Conservation (phyloP, 2,329 filamentous ascomycete genomes). For the Xenoacremonium recifei region DNA sequence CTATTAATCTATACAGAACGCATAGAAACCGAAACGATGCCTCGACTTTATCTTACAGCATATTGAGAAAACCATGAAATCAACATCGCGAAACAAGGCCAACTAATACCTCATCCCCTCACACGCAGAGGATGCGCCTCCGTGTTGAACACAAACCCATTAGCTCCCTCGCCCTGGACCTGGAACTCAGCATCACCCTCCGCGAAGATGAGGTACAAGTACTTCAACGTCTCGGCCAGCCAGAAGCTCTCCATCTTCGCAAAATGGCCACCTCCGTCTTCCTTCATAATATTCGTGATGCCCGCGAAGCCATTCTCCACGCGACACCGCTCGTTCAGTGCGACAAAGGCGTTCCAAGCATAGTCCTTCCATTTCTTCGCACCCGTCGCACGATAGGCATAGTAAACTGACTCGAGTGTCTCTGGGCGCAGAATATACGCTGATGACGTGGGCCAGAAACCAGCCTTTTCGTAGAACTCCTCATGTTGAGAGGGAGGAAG, state of each 20-base stretch:
- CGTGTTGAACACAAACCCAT: constrained; percentile 50
- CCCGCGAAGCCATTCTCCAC: constrained; percentile 66
- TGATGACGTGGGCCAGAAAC: constrained; percentile 66
- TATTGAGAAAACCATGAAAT: too few relatives aligned
- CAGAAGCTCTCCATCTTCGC: constrained; percentile 86
- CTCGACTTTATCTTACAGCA: too few relatives aligned
- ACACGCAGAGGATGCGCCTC: constrained; percentile 44
- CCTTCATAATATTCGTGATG: constrained; percentile 63
- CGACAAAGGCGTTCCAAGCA: constrained; percentile 76
- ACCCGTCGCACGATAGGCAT: constrained; percentile 78
- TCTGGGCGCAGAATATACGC: constrained; percentile 74
- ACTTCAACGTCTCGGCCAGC: constrained; percentile 87
- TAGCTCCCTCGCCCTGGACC: constrained; percentile 43
- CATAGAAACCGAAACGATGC: too few relatives aligned
- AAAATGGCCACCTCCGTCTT: constrained; percentile 56
- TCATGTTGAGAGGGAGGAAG: constrained; percentile 43
- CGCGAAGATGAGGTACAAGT: constrained; percentile 70
- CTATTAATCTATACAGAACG: too few relatives aligned
- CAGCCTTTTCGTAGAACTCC: constrained; percentile 62
- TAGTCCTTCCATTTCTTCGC: constrained; percentile 76
- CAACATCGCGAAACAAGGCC: too few relatives aligned
- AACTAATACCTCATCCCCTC: too few relatives aligned
- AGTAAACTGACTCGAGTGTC: constrained; percentile 82
- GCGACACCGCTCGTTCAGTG: constrained; percentile 62
- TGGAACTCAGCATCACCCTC: constrained; percentile 57